phyloP scores from a whole-genome alignment of 2,329 filamentous ascomycete species.

The Lasiodiplodia theobromae region DNA sequence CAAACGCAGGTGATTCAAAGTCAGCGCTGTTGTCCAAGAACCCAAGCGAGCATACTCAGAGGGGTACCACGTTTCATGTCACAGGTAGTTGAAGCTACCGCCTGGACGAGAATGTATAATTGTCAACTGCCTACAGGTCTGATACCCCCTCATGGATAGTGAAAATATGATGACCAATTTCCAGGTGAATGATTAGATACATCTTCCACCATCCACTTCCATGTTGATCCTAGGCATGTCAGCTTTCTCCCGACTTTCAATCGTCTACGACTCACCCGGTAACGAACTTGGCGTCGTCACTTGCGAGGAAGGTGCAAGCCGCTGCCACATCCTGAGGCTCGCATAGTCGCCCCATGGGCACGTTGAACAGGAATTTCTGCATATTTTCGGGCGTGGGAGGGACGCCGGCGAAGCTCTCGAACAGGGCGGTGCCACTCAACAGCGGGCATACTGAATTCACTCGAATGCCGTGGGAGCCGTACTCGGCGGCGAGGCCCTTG shows the following conservation, averaged over 20 bases:
- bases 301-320: conserved; percentile 64
- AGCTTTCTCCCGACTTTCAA: neutral
- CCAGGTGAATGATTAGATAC: conserved; percentile 11
- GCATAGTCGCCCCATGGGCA: conserved; percentile 66
- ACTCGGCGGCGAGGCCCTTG: conserved; percentile 75
- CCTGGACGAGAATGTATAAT: too few relatives aligned
- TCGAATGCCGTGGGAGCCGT: conserved; percentile 73
- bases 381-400: conserved; percentile 63
- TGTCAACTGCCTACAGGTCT: too few relatives aligned
- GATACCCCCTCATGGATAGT: too few relatives aligned
- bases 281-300: conserved; percentile 66
- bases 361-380: conserved; percentile 61
- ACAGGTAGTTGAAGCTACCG: too few relatives aligned
- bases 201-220: conserved; percentile 48
- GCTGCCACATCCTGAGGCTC: conserved; percentile 67
- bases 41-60: too few relatives aligned
- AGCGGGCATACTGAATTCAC: conserved; percentile 77
- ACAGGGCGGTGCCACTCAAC: conserved; percentile 70
- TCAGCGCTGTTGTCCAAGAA: too few relatives aligned
- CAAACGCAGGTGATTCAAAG: too few relatives aligned
- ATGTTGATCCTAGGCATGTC: conserved; percentile 42
- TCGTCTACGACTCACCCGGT: conserved; percentile 60
- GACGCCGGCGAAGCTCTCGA: conserved; percentile 65
- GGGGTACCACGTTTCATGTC: too few relatives aligned
- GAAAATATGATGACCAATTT: neutral